These are phyloP conservation scores for Fomitopsis palustris DNA, from an alignment of 1,284 basidiomycete species.

Conservation along the genomic window DNA sequence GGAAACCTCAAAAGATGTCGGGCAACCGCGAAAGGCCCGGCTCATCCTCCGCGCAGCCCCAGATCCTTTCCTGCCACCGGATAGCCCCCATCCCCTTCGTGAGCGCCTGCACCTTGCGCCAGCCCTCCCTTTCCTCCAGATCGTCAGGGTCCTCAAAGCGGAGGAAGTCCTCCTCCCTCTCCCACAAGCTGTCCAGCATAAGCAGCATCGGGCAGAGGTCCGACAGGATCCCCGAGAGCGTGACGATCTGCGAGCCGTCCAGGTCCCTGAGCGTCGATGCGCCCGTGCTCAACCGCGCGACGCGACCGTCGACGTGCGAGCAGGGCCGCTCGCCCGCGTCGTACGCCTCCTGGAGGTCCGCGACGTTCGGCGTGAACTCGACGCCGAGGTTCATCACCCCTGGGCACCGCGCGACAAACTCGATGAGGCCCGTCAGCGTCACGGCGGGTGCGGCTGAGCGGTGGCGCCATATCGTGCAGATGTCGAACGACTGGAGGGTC, in stretches of 20 bases:
- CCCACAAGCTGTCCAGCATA: neutral
- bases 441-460: neutral
- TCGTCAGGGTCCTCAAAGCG: constrained; percentile 4
- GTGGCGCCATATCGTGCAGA: constrained; percentile 4
- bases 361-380: constrained; percentile 2
- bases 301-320: neutral
- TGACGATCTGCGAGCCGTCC: constrained; percentile 3
- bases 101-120: constrained; percentile 11
- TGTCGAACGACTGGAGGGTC: constrained; percentile 8
- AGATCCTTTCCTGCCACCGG: constrained; percentile 12
- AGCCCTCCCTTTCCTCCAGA: constrained; percentile 5
- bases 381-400: neutral
- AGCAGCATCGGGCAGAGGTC: constrained; percentile 15
- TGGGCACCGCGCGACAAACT: neutral
- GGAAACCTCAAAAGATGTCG: too few relatives aligned
- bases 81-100: constrained; percentile 14
- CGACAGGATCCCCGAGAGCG: constrained; percentile 15
- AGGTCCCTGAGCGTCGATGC: constrained; percentile 5
- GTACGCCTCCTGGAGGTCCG: neutral
- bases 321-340: neutral
- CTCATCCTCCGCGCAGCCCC: too few relatives aligned
- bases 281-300: neutral
- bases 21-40: too few relatives aligned
- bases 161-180: neutral
- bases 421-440: constrained; percentile 4